Conservation (phyloP, 805 yeast genomes). For the Kregervanrija fluxuum region DNA sequence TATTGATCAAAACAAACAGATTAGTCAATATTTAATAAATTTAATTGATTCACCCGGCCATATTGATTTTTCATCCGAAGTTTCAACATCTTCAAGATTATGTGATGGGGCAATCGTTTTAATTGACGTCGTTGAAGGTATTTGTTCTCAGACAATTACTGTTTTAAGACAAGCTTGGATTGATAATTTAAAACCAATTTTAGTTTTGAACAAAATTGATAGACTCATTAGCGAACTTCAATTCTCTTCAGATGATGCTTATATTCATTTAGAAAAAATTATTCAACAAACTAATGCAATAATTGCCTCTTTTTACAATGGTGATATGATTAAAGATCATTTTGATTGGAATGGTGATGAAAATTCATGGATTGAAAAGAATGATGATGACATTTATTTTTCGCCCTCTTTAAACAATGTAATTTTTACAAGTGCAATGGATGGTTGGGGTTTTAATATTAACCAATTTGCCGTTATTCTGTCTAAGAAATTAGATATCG, state of each 20-base stretch:
- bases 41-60: constrained; percentile 99
- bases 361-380: constrained; percentile 61
- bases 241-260: constrained; percentile 79
- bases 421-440: constrained; percentile 83
- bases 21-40: constrained; percentile 78
- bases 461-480: constrained; percentile 83
- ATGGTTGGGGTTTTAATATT: constrained; percentile 96
- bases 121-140: constrained; percentile 97
- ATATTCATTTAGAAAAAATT: constrained; percentile 64
- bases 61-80: constrained; percentile 94
- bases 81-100: constrained; percentile 87
- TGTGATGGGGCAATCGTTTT: constrained; percentile 96
- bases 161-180: constrained; percentile 95
- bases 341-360: constrained; percentile 43
- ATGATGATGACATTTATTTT: constrained; percentile 78
- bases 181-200: constrained; percentile 79
- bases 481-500: constrained; percentile 78
- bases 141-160: constrained; percentile 93
- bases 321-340: constrained; percentile 89
- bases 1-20: constrained; percentile 29
- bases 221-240: constrained; percentile 76
- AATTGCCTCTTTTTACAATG: constrained; percentile 86
- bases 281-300: constrained; percentile 95
- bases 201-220: constrained; percentile 89
- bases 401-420: constrained; percentile 86